phyloP scores from a whole-genome alignment of 306 rosid species.

The Dryas alaskensis region DNA sequence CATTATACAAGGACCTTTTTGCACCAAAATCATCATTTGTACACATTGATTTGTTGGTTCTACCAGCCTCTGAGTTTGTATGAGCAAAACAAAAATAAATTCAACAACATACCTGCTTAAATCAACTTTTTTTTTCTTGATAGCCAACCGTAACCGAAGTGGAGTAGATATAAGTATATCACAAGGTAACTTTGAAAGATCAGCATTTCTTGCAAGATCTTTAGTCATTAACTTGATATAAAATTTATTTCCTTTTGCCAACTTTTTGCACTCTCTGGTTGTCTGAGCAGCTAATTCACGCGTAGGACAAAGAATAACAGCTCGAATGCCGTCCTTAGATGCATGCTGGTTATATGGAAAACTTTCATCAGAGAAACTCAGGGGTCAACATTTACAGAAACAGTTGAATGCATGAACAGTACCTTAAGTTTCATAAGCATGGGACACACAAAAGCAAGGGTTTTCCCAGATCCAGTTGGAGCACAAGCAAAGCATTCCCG shows the following conservation, averaged over 20 bases:
- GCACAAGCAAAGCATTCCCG: conserved; percentile 99
- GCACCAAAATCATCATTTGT: not conserved
- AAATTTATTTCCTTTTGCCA: conserved; percentile 66
- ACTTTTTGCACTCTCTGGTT: conserved; percentile 81
- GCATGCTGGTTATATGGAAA: conserved; percentile 40
- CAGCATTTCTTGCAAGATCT: conserved; percentile 48
- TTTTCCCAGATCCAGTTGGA: conserved; percentile 97
- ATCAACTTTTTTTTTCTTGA: conserved; percentile 60
- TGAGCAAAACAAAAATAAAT: conserved; percentile 13
- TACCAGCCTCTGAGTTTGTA: conserved; percentile 8
- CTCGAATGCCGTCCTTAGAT: conserved; percentile 64
- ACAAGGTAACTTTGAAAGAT: conserved; percentile 67
- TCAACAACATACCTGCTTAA: conserved; percentile 63
- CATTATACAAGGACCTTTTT: not conserved
- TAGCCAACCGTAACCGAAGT: conserved; percentile 63
- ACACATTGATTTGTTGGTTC: not conserved
- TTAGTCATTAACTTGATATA: conserved; percentile 71
- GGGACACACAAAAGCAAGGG: conserved; percentile 86
- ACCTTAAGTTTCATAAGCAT: conserved; percentile 94
- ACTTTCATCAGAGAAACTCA: conserved; percentile 26
- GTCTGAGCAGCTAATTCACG: conserved; percentile 89
- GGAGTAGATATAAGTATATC: conserved; percentile 90
- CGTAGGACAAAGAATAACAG: conserved; percentile 77
- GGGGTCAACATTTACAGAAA: conserved; percentile 18
- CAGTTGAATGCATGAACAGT: conserved; percentile 23